Percentiles rank a stretch among this genome's conserved stretches.
Evolutionary conservation across 768 basidiomycete genomes (phyloP).

Genomic region (Clavaria fumosa): DNA sequence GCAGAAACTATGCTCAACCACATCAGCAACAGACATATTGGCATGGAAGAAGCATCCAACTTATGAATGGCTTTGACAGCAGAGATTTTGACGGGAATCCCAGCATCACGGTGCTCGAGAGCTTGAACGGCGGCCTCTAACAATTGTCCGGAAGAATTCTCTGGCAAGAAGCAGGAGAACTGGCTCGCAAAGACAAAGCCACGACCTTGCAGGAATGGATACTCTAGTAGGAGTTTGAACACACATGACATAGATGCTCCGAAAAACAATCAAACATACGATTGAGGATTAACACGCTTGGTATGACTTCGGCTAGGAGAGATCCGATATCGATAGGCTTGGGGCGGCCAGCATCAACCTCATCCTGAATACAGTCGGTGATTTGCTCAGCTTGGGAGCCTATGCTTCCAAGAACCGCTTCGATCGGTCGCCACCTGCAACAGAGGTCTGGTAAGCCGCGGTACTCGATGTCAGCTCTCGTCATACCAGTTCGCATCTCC

Average conservation of each 20-base stretch:
- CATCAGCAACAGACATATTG: constrained; percentile 7
- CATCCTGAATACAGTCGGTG: constrained; percentile 63
- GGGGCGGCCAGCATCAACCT: constrained; percentile 42
- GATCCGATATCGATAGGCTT: constrained; percentile 66
- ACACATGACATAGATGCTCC: neutral
- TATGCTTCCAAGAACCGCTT: constrained; percentile 67
- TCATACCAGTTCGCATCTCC: constrained; percentile 48
- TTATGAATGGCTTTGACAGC: constrained; percentile 90
- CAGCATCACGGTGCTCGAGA: constrained; percentile 54
- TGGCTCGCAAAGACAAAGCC: constrained; percentile 92
- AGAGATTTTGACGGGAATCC: constrained; percentile 84
- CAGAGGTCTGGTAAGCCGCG: neutral
- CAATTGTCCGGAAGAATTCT: constrained; percentile 67
- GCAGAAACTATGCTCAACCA: constrained; percentile 42
- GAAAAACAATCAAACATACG: constrained; percentile 31
- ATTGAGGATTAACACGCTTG: constrained; percentile 51
- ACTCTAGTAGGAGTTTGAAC: constrained; percentile 31
- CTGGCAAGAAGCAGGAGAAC: constrained; percentile 59
- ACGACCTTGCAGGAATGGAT: constrained; percentile 88
- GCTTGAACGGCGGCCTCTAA: constrained; percentile 77
- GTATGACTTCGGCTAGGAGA: constrained; percentile 66
- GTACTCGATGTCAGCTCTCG: neutral
- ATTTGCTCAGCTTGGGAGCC: constrained; percentile 71
- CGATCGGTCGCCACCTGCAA: constrained; percentile 81
- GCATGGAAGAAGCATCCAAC: constrained; percentile 24